Percentiles rank a stretch among this genome's conserved stretches.
Conservation (phyloP, 2,329 filamentous ascomycete species). For the Neodidymelliopsis sp. region DNA sequence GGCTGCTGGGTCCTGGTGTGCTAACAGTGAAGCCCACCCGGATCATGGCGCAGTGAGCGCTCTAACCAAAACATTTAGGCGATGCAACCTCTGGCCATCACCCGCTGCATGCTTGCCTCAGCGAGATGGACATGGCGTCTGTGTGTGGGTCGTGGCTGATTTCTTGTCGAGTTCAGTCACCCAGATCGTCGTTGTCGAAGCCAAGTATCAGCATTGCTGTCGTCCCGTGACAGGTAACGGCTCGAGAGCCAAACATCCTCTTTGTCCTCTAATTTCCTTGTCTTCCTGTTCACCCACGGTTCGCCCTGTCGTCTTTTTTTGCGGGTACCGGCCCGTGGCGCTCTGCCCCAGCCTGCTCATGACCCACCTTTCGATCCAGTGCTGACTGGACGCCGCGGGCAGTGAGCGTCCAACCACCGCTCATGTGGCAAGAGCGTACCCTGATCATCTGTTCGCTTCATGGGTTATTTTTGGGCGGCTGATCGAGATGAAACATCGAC, state of each 20-base stretch:
- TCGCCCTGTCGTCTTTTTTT: constrained; percentile 36
- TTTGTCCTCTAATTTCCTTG: constrained; percentile 23
- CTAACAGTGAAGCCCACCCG: constrained; percentile 34
- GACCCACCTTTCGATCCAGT: constrained; percentile 26
- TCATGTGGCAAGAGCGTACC: constrained; percentile 38
- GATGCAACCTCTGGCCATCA: constrained; percentile 38
- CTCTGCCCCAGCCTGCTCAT: constrained; percentile 34
- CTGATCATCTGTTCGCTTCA: constrained; percentile 49
- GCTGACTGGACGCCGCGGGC: constrained; percentile 41
- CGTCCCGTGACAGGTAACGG: constrained; percentile 48
- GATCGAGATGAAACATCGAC: constrained; percentile 50
- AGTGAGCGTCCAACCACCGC: constrained; percentile 34
- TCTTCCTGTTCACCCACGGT: constrained; percentile 28
- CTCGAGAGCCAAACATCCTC: constrained; percentile 24
- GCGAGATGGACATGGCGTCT: constrained; percentile 23
- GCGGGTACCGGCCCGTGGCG: constrained; percentile 47
- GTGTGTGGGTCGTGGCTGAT: constrained; percentile 23
- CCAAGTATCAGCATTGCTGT: constrained; percentile 26
- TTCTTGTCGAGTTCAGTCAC: constrained; percentile 19
- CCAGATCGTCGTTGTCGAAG: constrained; percentile 18
- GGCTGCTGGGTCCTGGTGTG: constrained; percentile 38
- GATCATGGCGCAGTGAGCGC: constrained; percentile 39
- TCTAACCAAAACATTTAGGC: constrained; percentile 33
- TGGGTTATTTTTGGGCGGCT: constrained; percentile 47
- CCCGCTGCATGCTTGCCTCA: constrained; percentile 25